Percentiles rank a stretch among this genome's conserved stretches.
Conservation (phyloP, 164 flowering plant genomes). For the Magnolia officinalis region DNA sequence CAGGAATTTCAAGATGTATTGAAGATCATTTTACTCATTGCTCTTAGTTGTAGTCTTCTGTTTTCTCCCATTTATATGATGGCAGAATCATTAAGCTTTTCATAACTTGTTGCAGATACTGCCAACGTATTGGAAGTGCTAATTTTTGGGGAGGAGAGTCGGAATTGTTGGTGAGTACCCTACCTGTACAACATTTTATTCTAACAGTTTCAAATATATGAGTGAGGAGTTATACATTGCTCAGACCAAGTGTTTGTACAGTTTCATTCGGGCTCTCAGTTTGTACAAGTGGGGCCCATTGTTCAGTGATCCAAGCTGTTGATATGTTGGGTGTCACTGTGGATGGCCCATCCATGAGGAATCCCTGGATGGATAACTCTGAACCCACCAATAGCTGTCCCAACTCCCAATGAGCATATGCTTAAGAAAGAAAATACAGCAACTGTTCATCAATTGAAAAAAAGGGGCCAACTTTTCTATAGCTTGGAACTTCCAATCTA, state of each 20-base stretch:
- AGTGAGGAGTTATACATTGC: background rate
- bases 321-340: background rate
- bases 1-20: background rate
- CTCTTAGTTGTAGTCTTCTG: no score
- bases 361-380: background rate
- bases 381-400: background rate
- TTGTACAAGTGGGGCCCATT: background rate
- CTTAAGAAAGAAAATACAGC: background rate
- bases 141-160: slow-evolving; percentile 99
- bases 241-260: background rate
- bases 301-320: background rate
- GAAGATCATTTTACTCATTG: background rate
- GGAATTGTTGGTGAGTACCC: slow-evolving; percentile 68
- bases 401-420: background rate
- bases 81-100: no score
- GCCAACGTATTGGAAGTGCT: slow-evolving; percentile 70
- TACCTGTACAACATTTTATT: background rate
- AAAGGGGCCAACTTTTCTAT: no score
- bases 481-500: no score
- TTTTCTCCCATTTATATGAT: no score
- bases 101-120: slow-evolving; percentile 47
- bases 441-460: background rate
- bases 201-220: background rate
- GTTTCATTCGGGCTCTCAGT: background rate
- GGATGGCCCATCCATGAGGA: background rate